Evolutionary conservation across 2,329 filamentous ascomycete species (phyloP).

Genomic region (Botrytis aclada): DNA sequence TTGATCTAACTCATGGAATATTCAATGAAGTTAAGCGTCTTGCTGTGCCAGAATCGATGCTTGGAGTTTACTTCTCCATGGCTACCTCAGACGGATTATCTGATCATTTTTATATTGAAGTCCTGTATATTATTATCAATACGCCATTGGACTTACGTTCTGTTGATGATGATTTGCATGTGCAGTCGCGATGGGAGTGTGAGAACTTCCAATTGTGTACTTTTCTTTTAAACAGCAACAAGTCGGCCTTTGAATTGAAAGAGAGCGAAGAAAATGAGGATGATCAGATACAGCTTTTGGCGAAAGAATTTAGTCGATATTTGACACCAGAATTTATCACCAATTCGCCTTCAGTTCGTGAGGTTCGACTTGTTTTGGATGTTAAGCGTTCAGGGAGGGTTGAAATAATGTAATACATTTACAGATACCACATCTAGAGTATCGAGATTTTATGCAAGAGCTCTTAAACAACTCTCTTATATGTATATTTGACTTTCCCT

Average conservation of each 20-base stretch:
- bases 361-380: not conserved
- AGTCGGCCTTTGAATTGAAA: not conserved
- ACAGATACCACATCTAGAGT: not conserved
- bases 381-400: not conserved
- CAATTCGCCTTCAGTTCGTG: not conserved
- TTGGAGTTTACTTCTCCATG: not conserved
- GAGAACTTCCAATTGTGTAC: not conserved
- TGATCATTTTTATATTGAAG: not conserved
- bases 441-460: not conserved
- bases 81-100: not conserved
- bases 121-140: not conserved
- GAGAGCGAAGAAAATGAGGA: not conserved
- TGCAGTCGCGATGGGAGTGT: not conserved
- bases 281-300: not conserved
- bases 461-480: rapidly evolving
- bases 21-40: not conserved
- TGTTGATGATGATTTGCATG: not conserved
- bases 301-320: not conserved
- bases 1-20: not conserved
- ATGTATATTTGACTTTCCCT: not conserved
- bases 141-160: not conserved
- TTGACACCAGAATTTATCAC: not conserved
- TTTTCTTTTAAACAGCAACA: not conserved
- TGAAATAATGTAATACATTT: not conserved
- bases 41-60: not conserved